Conservation (phyloP, 2,329 filamentous ascomycete species). For the Albifimbria verrucaria region DNA sequence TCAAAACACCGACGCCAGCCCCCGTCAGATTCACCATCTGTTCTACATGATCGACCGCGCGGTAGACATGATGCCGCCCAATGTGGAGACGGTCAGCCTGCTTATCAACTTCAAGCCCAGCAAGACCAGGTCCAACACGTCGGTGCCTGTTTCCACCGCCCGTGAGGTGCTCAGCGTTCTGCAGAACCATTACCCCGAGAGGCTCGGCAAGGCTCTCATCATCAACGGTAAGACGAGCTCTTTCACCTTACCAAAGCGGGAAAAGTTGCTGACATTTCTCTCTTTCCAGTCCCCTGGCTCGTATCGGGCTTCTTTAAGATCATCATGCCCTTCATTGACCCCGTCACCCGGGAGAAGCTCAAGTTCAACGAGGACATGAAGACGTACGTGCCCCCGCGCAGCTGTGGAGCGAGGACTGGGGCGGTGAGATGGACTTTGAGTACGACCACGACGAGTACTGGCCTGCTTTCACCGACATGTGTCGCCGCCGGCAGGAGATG, state of each 20-base stretch:
- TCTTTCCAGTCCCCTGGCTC: slow-evolving; percentile 85
- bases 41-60: slow-evolving; percentile 94
- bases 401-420: slow-evolving; percentile 71
- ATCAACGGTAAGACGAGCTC: slow-evolving; percentile 66
- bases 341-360: slow-evolving; percentile 87
- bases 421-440: slow-evolving; percentile 80
- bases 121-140: slow-evolving; percentile 68
- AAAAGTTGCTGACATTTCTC: too few species aligned
- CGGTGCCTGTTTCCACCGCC: slow-evolving; percentile 70
- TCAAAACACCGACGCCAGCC: slow-evolving; percentile 87
- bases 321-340: slow-evolving; percentile 95
- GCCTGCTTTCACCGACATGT: slow-evolving; percentile 75
- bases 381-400: slow-evolving; percentile 79
- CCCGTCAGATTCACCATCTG: slow-evolving; percentile 86
- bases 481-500: slow-evolving; percentile 60
- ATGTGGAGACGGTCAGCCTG: slow-evolving; percentile 81
- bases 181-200: slow-evolving; percentile 93
- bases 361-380: slow-evolving; percentile 94
- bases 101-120: slow-evolving; percentile 89
- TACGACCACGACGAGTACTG: slow-evolving; percentile 90
- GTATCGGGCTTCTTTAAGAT: slow-evolving; percentile 94
- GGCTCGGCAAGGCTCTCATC: slow-evolving; percentile 83
- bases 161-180: slow-evolving; percentile 86
- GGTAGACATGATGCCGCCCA: slow-evolving; percentile 81
- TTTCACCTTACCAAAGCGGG: too few species aligned